phyloP scores from a whole-genome alignment of 108 stramenopile species.

The Mediolabrus comicus region DNA sequence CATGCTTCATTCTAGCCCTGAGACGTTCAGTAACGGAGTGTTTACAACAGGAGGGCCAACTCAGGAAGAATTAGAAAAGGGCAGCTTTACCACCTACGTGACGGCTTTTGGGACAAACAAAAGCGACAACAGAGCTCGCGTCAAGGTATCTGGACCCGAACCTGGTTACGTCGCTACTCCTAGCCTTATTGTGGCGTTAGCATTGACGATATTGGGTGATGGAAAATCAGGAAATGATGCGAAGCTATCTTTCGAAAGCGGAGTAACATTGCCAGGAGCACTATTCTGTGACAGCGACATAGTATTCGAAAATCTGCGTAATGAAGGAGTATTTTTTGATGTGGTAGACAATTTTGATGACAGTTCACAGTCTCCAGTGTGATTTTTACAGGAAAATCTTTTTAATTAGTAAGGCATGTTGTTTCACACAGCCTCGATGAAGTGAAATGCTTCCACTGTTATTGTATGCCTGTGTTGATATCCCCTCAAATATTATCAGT shows the following conservation, averaged over 20 bases:
- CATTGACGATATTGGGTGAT: constrained; percentile 35
- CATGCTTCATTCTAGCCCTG: constrained; percentile 35
- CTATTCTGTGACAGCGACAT: constrained; percentile 37
- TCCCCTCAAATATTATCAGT: not conserved
- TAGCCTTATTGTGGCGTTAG: constrained; percentile 40
- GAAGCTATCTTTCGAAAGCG: constrained; percentile 23
- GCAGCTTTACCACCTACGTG: constrained; percentile 21
- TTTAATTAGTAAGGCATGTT: not conserved
- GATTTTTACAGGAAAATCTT: not conserved
- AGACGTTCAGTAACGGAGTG: constrained; percentile 18
- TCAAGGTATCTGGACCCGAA: constrained; percentile 35
- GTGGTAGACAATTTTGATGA: constrained; percentile 15
- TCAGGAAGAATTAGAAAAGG: constrained; percentile 27
- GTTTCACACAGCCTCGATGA: not conserved
- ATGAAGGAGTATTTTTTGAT: constrained; percentile 23
- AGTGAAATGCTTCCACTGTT: not conserved
- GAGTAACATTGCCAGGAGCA: constrained; percentile 46
- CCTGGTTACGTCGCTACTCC: constrained; percentile 57
- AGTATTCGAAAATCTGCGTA: constrained; percentile 26
- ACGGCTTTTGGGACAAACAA: constrained; percentile 32
- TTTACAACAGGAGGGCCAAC: constrained; percentile 31
- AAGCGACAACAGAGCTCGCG: constrained; percentile 5
- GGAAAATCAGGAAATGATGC: constrained; percentile 2
- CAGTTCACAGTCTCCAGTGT: not conserved
- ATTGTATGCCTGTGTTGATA: not conserved